A percentile compares a stretch with the other conserved stretches of the same genome.
Conservation (phyloP, 2,329 filamentous ascomycete genomes). For the Sporothrix sp. region DNA sequence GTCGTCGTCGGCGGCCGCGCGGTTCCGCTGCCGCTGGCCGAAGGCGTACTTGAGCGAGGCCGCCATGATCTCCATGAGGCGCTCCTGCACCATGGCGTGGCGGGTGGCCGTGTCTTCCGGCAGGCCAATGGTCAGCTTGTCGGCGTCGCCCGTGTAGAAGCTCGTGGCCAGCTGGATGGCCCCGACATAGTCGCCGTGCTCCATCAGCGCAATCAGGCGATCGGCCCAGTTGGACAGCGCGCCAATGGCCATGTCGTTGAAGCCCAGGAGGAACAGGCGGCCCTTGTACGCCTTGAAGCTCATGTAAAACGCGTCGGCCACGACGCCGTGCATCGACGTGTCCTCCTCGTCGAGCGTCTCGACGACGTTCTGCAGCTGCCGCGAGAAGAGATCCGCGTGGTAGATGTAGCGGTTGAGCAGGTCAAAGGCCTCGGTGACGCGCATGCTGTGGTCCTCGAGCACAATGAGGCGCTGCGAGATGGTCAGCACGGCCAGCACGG, state of each 20-base stretch:
- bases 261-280: constrained; percentile 82
- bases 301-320: constrained; percentile 97
- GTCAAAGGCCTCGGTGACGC: constrained; percentile 91
- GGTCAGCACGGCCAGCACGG: constrained; percentile 82
- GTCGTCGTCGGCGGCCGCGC: constrained; percentile 36
- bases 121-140: constrained; percentile 87
- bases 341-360: constrained; percentile 85
- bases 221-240: constrained; percentile 96
- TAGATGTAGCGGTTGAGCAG: constrained; percentile 87
- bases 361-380: constrained; percentile 72
- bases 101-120: constrained; percentile 71
- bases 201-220: constrained; percentile 84
- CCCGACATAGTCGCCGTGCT: constrained; percentile 88
- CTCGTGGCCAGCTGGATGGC: constrained; percentile 84
- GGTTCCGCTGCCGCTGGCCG: constrained; percentile 48
- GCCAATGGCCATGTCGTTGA: constrained; percentile 85
- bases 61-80: constrained; percentile 84
- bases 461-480: constrained; percentile 91
- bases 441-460: constrained; percentile 72
- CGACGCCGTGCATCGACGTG: constrained; percentile 82
- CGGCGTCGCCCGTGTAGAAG: constrained; percentile 84
- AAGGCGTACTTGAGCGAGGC: constrained; percentile 89
- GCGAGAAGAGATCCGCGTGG: constrained; percentile 81
- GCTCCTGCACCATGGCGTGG: constrained; percentile 76
- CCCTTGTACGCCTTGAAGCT: constrained; percentile 95